Conservation (phyloP, 345 rosid genomes). For the Eucalyptus regnans region DNA sequence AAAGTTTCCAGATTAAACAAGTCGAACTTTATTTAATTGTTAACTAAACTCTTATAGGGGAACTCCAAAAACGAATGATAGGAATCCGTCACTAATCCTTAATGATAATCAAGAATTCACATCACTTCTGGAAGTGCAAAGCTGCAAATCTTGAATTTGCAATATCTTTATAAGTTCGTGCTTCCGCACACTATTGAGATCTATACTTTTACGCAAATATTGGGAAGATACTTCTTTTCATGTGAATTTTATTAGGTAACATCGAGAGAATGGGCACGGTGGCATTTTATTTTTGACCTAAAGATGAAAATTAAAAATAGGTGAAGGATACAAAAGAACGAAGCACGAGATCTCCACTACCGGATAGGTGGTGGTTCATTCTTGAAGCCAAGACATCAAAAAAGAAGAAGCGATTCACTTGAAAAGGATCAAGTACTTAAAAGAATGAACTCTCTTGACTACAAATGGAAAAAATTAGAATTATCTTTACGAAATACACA, state of each 20-base stretch:
- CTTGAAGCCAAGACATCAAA: not conserved
- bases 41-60: not conserved
- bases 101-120: not conserved
- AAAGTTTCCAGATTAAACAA: not conserved
- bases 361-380: not conserved
- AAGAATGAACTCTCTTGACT: not conserved
- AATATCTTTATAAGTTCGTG: not conserved
- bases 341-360: not conserved
- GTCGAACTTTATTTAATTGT: not conserved
- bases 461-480: not conserved
- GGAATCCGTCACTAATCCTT: not conserved
- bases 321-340: not conserved
- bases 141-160: not conserved
- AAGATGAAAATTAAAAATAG: not conserved
- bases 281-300: not conserved
- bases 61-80: not conserved
- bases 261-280: not conserved
- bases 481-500: not conserved
- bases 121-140: not conserved
- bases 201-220: not conserved
- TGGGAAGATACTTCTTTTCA: not conserved
- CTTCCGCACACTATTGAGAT: not conserved
- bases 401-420: not conserved
- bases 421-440: not conserved
- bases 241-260: not conserved